phyloP scores from a whole-genome alignment of 179 eudicot species.

The Heliamphora pulchella region DNA sequence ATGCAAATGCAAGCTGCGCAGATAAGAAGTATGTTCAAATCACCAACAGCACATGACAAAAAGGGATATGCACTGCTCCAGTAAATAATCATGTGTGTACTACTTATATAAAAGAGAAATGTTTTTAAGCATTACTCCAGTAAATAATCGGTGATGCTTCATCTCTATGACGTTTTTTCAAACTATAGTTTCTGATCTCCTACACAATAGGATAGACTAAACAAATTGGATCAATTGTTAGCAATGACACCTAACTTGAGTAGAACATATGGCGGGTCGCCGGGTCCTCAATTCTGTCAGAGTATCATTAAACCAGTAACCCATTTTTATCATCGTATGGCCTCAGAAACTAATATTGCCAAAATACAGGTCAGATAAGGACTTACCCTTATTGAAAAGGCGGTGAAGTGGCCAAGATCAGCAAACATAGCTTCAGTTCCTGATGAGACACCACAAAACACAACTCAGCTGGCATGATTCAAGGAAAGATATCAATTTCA shows the following conservation, averaged over 20 bases:
- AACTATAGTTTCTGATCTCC: neutral
- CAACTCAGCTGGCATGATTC: conserved; percentile 5
- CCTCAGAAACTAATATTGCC: neutral
- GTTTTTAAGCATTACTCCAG: too few species aligned
- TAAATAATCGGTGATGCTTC: too few species aligned
- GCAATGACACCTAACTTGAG: conserved; percentile 9
- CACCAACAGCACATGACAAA: neutral
- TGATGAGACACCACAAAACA: conserved; percentile 29
- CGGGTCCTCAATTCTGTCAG: neutral
- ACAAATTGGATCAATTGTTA: neutral
- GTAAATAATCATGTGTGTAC: neutral
- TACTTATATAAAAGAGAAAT: neutral
- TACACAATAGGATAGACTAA: neutral
- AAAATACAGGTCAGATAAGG: neutral
- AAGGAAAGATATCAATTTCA: neutral
- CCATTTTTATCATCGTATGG: conserved; percentile 10
- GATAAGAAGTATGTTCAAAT: conserved; percentile 16
- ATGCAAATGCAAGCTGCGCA: conserved; percentile 71
- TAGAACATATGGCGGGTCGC: neutral
- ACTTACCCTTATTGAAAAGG: conserved; percentile 66
- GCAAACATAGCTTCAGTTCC: conserved; percentile 99
- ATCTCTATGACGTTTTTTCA: neutral
- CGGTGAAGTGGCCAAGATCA: conserved; percentile 90
- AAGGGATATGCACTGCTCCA: neutral
- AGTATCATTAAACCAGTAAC: conserved; percentile 3